Evolutionary conservation across 192 early-diverging fungal species (phyloP).

Genomic region (Coemansia sp.): DNA sequence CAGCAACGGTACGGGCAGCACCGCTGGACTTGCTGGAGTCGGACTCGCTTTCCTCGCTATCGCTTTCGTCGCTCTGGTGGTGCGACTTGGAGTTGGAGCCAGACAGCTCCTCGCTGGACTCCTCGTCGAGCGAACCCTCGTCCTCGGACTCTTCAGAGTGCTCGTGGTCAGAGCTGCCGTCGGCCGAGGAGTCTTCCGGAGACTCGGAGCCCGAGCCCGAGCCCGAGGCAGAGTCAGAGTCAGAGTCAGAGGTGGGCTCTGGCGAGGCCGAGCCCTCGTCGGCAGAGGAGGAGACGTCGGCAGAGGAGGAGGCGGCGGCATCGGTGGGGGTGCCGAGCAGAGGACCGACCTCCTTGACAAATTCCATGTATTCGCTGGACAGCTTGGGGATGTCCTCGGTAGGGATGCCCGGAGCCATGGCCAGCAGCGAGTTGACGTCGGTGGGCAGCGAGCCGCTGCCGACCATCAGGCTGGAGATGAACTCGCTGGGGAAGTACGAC

Average conservation of each 20-base stretch:
- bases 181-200: slow-evolving; percentile 8
- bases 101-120: too few species aligned
- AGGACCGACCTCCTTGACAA: slow-evolving; percentile 24
- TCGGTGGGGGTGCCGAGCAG: slow-evolving; percentile 26
- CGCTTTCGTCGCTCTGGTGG: not conserved
- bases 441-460: slow-evolving; percentile 36
- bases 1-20: slow-evolving; percentile 16
- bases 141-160: not conserved
- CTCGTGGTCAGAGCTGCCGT: not conserved
- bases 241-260: not conserved
- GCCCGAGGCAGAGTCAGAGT: not conserved
- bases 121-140: not conserved
- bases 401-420: slow-evolving; percentile 27
- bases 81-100: not conserved
- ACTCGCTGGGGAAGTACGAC: slow-evolving; percentile 24
- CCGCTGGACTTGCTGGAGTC: slow-evolving; percentile 10
- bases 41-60: not conserved
- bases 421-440: slow-evolving; percentile 22
- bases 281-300: not conserved
- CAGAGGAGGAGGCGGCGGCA: not conserved
- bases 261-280: not conserved
- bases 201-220: not conserved
- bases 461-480: slow-evolving; percentile 28
- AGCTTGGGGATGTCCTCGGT: slow-evolving; percentile 12
- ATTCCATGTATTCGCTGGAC: slow-evolving; percentile 36